These are phyloP conservation scores for Colletotrichum chrysophilum DNA, from an alignment of 2,329 filamentous ascomycete genomes.

Conservation along the genomic window DNA sequence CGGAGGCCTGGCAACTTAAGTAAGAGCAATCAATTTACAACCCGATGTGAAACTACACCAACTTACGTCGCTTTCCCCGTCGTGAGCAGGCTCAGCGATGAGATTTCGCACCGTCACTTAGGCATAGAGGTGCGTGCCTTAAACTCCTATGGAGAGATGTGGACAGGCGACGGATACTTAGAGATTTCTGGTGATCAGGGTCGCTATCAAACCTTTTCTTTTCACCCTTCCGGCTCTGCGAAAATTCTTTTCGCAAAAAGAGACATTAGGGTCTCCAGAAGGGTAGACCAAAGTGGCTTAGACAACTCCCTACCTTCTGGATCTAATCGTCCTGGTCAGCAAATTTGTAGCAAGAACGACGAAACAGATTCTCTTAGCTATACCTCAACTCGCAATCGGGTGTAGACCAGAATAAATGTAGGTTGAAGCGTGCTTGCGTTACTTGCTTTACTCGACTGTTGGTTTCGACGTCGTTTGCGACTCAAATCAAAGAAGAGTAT, in stretches of 20 bases:
- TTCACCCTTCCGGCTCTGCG: not conserved
- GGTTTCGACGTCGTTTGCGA: not conserved
- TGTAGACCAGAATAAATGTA: not conserved
- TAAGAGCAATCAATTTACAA: fast-evolving
- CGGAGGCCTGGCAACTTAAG: not conserved
- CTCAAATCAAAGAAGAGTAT: fast-evolving
- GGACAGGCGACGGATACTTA: not conserved
- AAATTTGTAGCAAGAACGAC: no score
- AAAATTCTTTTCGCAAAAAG: not conserved
- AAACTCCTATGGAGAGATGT: not conserved
- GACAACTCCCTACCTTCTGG: not conserved
- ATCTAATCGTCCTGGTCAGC: not conserved
- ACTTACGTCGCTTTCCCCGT: fast-evolving
- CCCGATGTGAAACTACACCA: not conserved
- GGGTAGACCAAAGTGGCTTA: not conserved
- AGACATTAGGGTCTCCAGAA: not conserved
- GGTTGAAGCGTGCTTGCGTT: not conserved
- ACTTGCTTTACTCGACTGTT: not conserved
- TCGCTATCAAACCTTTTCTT: no score
- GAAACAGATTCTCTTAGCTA: no score
- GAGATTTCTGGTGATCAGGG: not conserved
- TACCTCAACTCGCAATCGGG: fast-evolving
- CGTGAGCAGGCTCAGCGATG: not conserved
- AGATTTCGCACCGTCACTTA: not conserved
- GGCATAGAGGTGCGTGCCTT: not conserved